Evolutionary conservation across 2,329 filamentous ascomycete species (phyloP), one percentile per base, ranked within the genome.

Genomic region (Xylariaceae sp.): DNA sequence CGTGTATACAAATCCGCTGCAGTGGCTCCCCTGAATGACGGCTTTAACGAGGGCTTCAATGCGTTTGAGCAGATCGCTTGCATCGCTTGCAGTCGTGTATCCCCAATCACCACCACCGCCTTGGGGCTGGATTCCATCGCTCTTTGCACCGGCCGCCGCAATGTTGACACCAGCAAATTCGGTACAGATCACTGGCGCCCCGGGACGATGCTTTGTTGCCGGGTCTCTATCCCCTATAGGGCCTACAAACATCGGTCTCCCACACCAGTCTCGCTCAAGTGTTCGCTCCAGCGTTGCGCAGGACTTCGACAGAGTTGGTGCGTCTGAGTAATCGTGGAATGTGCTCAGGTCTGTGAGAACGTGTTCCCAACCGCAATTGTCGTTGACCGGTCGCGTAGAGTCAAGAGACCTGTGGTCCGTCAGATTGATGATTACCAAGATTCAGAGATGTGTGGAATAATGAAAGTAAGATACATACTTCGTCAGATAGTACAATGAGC

Each of bases 301-400:
- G 1, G 81, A 82, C 60, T 79, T 74, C 4, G 79, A 75, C 5
- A 89, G 77, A 18, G 78, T 80, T 0, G 80, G 75, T 0, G 76
- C 82, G 65, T 88, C 85, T 15, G 77, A 76, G 68, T 88, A 89
- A 70, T 88, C 85, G 69, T 88, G 86, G 75, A 86, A 89, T 0
- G 86, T 88, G 23, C 82, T 83, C 1, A 88, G 73, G 64, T 88
- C 86, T 0, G 82, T 86, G 9, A 77, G 66, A 4, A 88, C 84
- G 63, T 88, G 85, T 67, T 88, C 85, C 86, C 86, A 88, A 39
- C 86, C 86, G 64, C 86, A 88, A 71, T 89, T 88, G 70, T 88
- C 86, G 67, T 88, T 89, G 67, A 89, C 78, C 13, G 84, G 84
- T 4, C 86, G 75, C 0, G 82, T 87, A 1, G 82, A 77, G 63